Conservation (phyloP, 2,329 filamentous ascomycete species). For the Cladorrhinum sp. region DNA sequence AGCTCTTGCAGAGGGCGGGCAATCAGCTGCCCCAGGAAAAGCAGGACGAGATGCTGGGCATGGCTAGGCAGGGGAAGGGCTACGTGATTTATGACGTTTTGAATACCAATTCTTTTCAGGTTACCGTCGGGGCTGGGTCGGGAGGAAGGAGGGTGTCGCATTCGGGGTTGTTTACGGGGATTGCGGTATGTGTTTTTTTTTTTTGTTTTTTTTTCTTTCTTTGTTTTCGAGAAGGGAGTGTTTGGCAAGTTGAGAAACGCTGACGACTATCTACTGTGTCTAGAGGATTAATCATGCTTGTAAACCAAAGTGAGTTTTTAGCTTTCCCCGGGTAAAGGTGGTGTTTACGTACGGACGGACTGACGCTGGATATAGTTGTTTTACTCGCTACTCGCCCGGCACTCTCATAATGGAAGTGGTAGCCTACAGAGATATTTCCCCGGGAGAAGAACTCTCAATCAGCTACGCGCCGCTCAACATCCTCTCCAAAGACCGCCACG, state of each 20-base stretch:
- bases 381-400: slow-evolving; percentile 12
- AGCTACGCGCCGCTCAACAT: slow-evolving; percentile 16
- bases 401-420: slow-evolving; percentile 17
- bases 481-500: slow-evolving; percentile 6
- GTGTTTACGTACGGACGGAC: too few relatives aligned
- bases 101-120: slow-evolving; percentile 14
- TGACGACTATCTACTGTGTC: too few relatives aligned
- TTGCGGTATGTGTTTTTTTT: slow-evolving; percentile 12
- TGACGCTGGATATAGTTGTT: neutral
- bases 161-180: slow-evolving; percentile 13
- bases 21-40: slow-evolving; percentile 7
- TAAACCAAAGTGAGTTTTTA: slow-evolving; percentile 14
- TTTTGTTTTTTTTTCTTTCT: neutral
- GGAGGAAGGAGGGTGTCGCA: slow-evolving; percentile 5
- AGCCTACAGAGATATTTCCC: slow-evolving; percentile 16
- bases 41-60: slow-evolving; percentile 4
- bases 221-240: neutral
- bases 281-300: slow-evolving; percentile 19
- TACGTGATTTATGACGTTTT: slow-evolving; percentile 15
- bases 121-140: neutral
- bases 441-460: slow-evolving; percentile 16
- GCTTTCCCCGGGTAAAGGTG: neutral
- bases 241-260: too few relatives aligned
- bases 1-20: slow-evolving; percentile 7
- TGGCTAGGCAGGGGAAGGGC: slow-evolving; percentile 10